These are phyloP conservation scores for Phytopythium ostracodes DNA, from an alignment of 352 stramenopile genomes.

Conservation along the genomic window DNA sequence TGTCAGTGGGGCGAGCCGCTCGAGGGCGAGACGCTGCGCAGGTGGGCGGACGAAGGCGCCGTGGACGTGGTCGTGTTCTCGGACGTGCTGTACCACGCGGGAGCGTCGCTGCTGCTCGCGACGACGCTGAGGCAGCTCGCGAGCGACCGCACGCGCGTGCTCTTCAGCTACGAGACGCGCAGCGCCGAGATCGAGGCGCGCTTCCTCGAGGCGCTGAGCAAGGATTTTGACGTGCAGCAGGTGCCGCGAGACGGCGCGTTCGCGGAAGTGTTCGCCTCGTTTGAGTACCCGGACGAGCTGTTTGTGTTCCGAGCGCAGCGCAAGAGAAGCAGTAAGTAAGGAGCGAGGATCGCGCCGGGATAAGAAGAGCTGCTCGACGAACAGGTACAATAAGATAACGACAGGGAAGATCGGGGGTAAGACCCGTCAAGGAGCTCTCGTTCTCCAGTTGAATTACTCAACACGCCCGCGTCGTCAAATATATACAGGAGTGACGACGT, in stretches of 20 bases:
- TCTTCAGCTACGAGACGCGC: conserved; percentile 44
- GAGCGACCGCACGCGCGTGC: conserved; percentile 22
- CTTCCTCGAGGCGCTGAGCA: conserved; percentile 29
- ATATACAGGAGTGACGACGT: neutral
- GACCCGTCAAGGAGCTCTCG: neutral
- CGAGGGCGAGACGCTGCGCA: conserved; percentile 12
- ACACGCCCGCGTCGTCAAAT: neutral
- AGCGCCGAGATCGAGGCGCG: conserved; percentile 31
- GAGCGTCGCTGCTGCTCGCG: conserved; percentile 30
- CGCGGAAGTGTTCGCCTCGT: conserved; percentile 18
- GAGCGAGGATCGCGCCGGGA: neutral
- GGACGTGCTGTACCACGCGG: conserved; percentile 46
- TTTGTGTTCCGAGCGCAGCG: conserved; percentile 35
- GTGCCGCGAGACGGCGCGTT: conserved; percentile 14
- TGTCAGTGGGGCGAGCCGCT: conserved; percentile 39
- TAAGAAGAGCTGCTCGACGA: neutral
- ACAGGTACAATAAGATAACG: neutral
- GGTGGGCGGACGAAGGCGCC: conserved; percentile 16
- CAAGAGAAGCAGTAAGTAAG: conserved; percentile 9
- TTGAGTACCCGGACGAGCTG: conserved; percentile 40
- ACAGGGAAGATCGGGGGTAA: neutral
- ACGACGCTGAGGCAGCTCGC: conserved; percentile 27
- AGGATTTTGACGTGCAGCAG: conserved; percentile 23
- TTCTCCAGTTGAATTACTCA: neutral
- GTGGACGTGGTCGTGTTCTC: conserved; percentile 43